Conservation (phyloP, 345 rosid species). For the Populus davidiana region DNA sequence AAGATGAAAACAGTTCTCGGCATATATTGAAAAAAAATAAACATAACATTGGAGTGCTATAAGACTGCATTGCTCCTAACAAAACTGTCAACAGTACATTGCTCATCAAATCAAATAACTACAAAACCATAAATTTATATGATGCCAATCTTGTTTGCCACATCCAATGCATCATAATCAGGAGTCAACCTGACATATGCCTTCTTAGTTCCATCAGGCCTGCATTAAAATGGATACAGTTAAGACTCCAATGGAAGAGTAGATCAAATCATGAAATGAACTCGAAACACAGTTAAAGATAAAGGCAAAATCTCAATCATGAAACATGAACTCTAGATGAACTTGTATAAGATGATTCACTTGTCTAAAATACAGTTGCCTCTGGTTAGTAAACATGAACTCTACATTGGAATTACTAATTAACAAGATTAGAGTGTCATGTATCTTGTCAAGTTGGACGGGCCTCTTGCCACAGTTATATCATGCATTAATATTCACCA, state of each 20-base stretch:
- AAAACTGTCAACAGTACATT: slow-evolving; percentile 11
- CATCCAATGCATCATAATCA: slow-evolving; percentile 53
- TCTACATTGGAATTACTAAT: background rate
- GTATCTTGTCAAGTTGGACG: background rate
- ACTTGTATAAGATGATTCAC: background rate
- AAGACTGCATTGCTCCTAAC: slow-evolving; percentile 18
- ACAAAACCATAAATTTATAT: slow-evolving; percentile 10
- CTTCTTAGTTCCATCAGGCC: slow-evolving; percentile 78
- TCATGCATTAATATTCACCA: background rate
- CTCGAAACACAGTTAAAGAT: background rate
- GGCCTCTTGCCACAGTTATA: background rate
- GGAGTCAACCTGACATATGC: slow-evolving; percentile 70
- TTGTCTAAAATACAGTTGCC: background rate
- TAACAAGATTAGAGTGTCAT: background rate
- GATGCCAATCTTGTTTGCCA: slow-evolving; percentile 30
- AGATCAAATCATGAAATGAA: background rate
- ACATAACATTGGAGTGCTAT: slow-evolving; percentile 14
- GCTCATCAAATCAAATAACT: background rate
- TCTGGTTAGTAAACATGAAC: background rate
- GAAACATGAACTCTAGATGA: background rate
- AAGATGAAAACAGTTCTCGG: background rate
- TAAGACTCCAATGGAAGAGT: background rate
- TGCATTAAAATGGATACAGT: background rate
- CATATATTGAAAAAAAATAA: slow-evolving; percentile 7
- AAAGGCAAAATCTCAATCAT: background rate